phyloP scores from a whole-genome alignment of 2,329 filamentous ascomycete species.

The Cladorrhinum sp. region DNA sequence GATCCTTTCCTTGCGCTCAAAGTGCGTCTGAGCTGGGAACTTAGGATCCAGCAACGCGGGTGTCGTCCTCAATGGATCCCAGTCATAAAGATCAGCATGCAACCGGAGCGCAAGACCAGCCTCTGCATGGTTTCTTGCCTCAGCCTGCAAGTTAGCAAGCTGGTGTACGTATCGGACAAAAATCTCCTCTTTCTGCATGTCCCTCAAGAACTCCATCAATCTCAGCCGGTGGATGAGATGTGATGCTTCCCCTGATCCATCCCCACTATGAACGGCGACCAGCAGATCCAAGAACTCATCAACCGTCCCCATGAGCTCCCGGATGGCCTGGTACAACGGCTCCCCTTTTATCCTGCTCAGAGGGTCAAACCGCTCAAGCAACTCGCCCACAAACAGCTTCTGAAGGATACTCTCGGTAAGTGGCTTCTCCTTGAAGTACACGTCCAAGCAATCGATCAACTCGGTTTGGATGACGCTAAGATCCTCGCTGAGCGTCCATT shows the following conservation, averaged over 20 bases:
- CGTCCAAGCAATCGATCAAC: constrained; percentile 91
- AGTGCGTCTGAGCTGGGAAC: constrained; percentile 81
- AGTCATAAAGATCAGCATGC: constrained; percentile 89
- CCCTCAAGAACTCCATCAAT: constrained; percentile 92
- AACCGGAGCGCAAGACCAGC: constrained; percentile 85
- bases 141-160: constrained; percentile 72
- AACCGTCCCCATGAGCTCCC: constrained; percentile 76
- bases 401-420: constrained; percentile 86
- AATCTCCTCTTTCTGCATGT: constrained; percentile 96
- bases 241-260: constrained; percentile 69
- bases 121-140: constrained; percentile 76
- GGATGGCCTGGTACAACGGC: constrained; percentile 70
- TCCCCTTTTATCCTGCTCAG: constrained; percentile 66
- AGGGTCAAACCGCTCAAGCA: constrained; percentile 75
- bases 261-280: constrained; percentile 80
- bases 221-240: constrained; percentile 84
- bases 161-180: constrained; percentile 96
- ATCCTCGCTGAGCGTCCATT: constrained; percentile 95
- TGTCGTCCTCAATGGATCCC: constrained; percentile 71
- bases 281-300: constrained; percentile 90
- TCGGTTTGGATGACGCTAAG: constrained; percentile 89
- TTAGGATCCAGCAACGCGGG: constrained; percentile 67
- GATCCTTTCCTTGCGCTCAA: constrained; percentile 87
- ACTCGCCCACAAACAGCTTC: constrained; percentile 85
- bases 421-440: constrained; percentile 83